A percentile compares a stretch with the other conserved stretches of the same genome.
These are phyloP conservation scores for Dryas alaskensis DNA, from an alignment of 306 rosid species.

Conservation along the genomic window DNA sequence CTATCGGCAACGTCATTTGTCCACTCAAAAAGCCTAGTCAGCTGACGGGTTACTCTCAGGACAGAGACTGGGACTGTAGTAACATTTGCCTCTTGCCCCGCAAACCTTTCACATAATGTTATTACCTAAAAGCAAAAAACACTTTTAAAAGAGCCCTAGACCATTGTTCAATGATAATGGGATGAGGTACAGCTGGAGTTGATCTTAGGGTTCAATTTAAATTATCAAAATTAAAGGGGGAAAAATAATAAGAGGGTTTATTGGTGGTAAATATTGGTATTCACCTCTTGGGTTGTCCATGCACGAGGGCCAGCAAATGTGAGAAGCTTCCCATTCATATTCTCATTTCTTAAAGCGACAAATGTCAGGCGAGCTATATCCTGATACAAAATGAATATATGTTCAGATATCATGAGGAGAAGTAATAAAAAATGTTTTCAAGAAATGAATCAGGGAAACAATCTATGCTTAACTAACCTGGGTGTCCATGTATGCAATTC, in stretches of 20 bases:
- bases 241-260: background rate
- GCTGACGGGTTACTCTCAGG: slow-evolving; percentile 82
- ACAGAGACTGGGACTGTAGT: slow-evolving; percentile 90
- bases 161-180: background rate
- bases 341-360: slow-evolving; percentile 70
- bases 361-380: slow-evolving; percentile 93
- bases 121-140: slow-evolving; percentile 57
- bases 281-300: slow-evolving; percentile 97
- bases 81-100: slow-evolving; percentile 96
- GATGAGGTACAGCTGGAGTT: background rate
- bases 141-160: background rate
- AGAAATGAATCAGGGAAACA: background rate
- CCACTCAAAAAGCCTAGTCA: slow-evolving; percentile 90
- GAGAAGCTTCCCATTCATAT: slow-evolving; percentile 71
- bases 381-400: slow-evolving; percentile 34
- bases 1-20: slow-evolving; percentile 97
- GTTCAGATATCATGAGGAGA: slow-evolving; percentile 3
- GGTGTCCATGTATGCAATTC: slow-evolving; percentile 99
- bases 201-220: background rate
- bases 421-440: background rate
- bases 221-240: background rate
- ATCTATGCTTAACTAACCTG: slow-evolving; percentile 45
- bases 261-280: background rate
- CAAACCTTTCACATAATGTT: slow-evolving; percentile 93
- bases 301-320: slow-evolving; percentile 97